Evolutionary conservation across 176 grass and related monocot genomes (phyloP).

Genomic region (Triticum timopheevii): DNA sequence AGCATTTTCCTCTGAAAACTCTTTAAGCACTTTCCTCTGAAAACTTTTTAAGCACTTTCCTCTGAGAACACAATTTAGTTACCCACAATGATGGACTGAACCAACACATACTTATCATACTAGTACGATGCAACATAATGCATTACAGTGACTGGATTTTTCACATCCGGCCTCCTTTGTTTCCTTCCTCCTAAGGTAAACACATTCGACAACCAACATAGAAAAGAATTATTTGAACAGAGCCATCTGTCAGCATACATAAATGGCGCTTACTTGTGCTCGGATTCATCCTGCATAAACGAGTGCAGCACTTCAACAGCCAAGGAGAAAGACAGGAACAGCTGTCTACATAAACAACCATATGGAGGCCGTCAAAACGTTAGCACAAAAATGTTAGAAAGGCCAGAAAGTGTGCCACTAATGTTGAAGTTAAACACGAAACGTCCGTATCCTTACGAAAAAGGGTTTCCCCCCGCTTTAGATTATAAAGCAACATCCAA

Average conservation of each 20-base stretch:
- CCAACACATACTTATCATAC: not conserved
- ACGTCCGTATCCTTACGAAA: no score
- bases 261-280: slow-evolving; percentile 82
- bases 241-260: not conserved
- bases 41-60: no score
- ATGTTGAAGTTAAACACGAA: no score
- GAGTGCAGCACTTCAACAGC: slow-evolving; percentile 93
- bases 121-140: no score
- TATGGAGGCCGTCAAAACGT: slow-evolving; percentile 24
- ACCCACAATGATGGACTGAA: not conserved
- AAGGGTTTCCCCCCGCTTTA: no score
- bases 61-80: not conserved
- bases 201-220: not conserved
- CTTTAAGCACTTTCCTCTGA: no score
- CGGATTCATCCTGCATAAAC: slow-evolving; percentile 98
- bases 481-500: no score
- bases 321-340: slow-evolving; percentile 96
- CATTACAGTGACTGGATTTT: no score
- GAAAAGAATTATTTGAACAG: not conserved
- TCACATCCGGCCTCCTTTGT: no score
- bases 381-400: not conserved
- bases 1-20: no score
- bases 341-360: slow-evolving; percentile 78
- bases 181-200: not conserved
- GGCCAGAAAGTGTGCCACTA: not conserved